phyloP scores from a whole-genome alignment of 1,139 yeast species.

The Pneumocystis murina region DNA sequence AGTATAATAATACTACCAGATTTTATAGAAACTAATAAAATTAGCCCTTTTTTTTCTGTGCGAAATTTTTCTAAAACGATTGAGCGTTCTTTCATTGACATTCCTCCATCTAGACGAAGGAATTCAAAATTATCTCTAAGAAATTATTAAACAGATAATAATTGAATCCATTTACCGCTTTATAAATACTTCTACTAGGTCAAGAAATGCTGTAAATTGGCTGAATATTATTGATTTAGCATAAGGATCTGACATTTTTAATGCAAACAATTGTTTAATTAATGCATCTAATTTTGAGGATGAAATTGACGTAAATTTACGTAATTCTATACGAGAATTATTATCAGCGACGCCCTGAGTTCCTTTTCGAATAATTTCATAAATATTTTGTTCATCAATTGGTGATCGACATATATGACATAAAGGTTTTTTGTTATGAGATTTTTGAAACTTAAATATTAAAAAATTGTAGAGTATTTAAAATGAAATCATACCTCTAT shows the following conservation, averaged over 20 bases:
- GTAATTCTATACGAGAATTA: constrained; percentile 19
- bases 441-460: constrained; percentile 20
- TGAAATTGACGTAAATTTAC: constrained; percentile 14
- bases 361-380: constrained; percentile 18
- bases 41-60: constrained; percentile 27
- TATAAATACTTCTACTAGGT: constrained; percentile 54
- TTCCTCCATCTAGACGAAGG: constrained; percentile 67
- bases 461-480: not conserved
- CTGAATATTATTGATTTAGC: constrained; percentile 80
- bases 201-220: constrained; percentile 74
- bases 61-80: constrained; percentile 44
- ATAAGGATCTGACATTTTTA: constrained; percentile 41
- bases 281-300: constrained; percentile 70
- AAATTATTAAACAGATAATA: not conserved
- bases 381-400: constrained; percentile 19
- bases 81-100: constrained; percentile 53
- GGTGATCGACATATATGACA: constrained; percentile 29
- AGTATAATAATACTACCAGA: constrained; percentile 45
- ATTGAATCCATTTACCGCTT: constrained; percentile 16
- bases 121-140: constrained; percentile 29
- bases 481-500: constrained; percentile 24
- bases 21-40: constrained; percentile 61
- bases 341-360: not conserved
- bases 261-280: constrained; percentile 38
- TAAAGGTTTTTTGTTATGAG: constrained; percentile 21